Conservation (phyloP, 2,329 filamentous ascomycete species). For the Dactylellina cionopaga region DNA sequence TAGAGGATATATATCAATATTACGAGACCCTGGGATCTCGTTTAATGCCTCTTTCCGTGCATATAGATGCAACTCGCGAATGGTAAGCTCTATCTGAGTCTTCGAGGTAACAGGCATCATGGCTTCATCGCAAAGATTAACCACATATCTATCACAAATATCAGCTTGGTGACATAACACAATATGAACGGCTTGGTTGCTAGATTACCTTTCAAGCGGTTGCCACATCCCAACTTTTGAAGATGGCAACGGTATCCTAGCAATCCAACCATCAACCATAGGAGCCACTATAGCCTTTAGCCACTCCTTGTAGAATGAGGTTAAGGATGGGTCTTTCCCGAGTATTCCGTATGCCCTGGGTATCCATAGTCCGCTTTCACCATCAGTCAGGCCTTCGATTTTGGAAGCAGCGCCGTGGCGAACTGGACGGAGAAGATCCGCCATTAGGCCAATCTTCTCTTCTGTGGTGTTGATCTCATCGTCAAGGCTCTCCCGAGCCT, state of each 20-base stretch:
- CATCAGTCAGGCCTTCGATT: constrained; percentile 94
- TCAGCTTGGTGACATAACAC: no score
- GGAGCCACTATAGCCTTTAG: constrained; percentile 90
- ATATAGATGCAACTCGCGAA: constrained; percentile 89
- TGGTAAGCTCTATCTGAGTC: constrained; percentile 90
- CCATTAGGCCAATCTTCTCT: constrained; percentile 97
- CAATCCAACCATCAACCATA: constrained; percentile 87
- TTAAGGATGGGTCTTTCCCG: constrained; percentile 82
- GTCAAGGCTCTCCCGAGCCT: constrained; percentile 83
- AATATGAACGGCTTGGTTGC: neutral
- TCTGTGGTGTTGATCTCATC: constrained; percentile 95
- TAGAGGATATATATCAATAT: constrained; percentile 89
- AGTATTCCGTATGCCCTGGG: constrained; percentile 92
- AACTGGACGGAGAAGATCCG: constrained; percentile 89
- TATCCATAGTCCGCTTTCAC: constrained; percentile 95
- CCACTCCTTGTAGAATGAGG: constrained; percentile 99
- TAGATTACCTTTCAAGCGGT: constrained; percentile 81
- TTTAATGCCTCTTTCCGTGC: constrained; percentile 92
- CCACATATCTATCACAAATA: constrained; percentile 71
- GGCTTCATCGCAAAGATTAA: constrained; percentile 95
- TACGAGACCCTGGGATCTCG: constrained; percentile 90
- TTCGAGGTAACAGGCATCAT: constrained; percentile 91
- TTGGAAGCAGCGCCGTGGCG: constrained; percentile 94
- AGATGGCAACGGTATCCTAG: constrained; percentile 86
- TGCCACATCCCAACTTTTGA: constrained; percentile 94